Conservation (phyloP, 2,329 filamentous ascomycete species). For the Penicillium sp. region DNA sequence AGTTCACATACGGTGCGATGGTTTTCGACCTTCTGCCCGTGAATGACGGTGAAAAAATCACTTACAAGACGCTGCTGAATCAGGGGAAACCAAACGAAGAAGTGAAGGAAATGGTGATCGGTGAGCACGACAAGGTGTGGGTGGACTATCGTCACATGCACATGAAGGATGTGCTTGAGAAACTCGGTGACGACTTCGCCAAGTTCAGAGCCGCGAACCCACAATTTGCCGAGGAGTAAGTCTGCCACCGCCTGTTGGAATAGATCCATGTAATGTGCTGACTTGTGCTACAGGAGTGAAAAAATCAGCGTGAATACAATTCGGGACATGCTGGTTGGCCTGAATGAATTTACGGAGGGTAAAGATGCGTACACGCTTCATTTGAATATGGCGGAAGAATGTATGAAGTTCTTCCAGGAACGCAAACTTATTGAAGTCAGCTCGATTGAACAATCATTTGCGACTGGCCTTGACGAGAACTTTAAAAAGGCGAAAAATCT, state of each 20-base stretch:
- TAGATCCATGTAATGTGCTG: constrained; percentile 5
- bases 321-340: constrained; percentile 90
- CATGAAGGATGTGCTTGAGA: constrained; percentile 97
- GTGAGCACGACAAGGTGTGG: constrained; percentile 90
- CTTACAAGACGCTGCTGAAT: constrained; percentile 74
- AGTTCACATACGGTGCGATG: constrained; percentile 99
- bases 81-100: constrained; percentile 64
- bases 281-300: constrained; percentile 45
- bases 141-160: constrained; percentile 88
- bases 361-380: constrained; percentile 94
- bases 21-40: constrained; percentile 87
- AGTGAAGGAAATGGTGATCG: constrained; percentile 85
- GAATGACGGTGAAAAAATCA: constrained; percentile 80
- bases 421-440: constrained; percentile 82
- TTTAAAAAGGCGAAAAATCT: constrained; percentile 85
- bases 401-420: constrained; percentile 86
- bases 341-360: constrained; percentile 91
- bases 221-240: constrained; percentile 71
- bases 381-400: constrained; percentile 92
- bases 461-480: constrained; percentile 90
- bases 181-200: constrained; percentile 85
- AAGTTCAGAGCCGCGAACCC: constrained; percentile 87
- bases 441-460: constrained; percentile 80
- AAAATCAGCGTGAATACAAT: constrained; percentile 79
- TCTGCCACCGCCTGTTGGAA: neutral